phyloP scores from a whole-genome alignment of 2,329 filamentous ascomycete species.

The Ophiocordyceps camponoti-rufipedis region DNA sequence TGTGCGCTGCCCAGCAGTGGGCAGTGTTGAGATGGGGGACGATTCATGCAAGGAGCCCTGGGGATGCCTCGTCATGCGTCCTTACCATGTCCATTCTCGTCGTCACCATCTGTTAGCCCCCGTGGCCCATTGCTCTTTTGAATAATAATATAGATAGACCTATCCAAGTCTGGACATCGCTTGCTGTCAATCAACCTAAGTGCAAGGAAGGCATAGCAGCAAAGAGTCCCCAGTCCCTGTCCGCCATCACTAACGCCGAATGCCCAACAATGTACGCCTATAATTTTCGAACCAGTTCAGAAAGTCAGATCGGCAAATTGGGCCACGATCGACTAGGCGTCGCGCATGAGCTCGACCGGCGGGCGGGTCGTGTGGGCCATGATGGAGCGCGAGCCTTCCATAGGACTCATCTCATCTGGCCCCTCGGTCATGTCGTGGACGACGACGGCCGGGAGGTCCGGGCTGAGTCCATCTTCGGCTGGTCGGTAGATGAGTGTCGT shows the following conservation, averaged over 20 bases:
- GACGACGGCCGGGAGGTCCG: constrained; percentile 43
- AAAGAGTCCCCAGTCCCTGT: too few relatives aligned
- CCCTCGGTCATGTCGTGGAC: constrained; percentile 50
- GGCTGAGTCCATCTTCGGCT: constrained; percentile 31
- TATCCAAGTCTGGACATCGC: too few relatives aligned
- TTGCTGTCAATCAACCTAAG: too few relatives aligned
- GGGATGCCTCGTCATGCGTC: too few relatives aligned
- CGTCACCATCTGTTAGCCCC: too few relatives aligned
- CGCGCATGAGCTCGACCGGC: constrained; percentile 45
- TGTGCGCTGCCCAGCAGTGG: too few relatives aligned
- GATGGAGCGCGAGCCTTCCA: constrained; percentile 26
- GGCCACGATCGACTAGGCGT: not conserved
- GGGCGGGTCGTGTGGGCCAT: constrained; percentile 43
- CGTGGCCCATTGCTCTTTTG: too few relatives aligned
- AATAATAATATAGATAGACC: too few relatives aligned
- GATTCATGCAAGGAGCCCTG: too few relatives aligned
- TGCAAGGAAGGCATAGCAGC: too few relatives aligned
- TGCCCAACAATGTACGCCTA: not conserved
- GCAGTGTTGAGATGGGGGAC: too few relatives aligned
- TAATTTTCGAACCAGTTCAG: not conserved
- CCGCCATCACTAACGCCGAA: not conserved
- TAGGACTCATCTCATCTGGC: constrained; percentile 23
- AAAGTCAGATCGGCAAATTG: not conserved
- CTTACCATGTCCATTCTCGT: too few relatives aligned
- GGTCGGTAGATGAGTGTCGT: constrained; percentile 50